Evolutionary conservation across 2,329 filamentous ascomycete genomes (phyloP).

Genomic region (Penicillium frequentans): DNA sequence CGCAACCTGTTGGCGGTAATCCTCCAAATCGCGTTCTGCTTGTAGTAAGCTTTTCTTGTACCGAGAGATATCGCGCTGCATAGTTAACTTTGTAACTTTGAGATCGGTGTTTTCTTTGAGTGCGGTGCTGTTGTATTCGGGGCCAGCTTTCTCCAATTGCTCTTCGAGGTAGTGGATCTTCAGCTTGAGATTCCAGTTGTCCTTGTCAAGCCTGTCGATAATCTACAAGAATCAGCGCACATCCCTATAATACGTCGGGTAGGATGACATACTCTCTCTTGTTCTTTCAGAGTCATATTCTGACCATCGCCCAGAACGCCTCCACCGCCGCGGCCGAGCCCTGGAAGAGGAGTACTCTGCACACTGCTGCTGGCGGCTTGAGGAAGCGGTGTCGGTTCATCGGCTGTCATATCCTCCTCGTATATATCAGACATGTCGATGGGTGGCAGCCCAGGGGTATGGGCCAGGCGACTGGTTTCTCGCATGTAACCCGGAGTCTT

Average conservation of each 20-base stretch:
- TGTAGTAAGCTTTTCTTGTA: constrained; percentile 81
- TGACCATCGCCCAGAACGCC: constrained; percentile 73
- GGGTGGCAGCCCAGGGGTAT: constrained; percentile 71
- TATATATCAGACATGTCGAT: constrained; percentile 71
- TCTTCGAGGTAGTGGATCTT: constrained; percentile 98
- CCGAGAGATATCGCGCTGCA: constrained; percentile 81
- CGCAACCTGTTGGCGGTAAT: constrained; percentile 75
- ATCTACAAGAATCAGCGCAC: constrained; percentile 44
- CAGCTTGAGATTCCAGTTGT: constrained; percentile 94
- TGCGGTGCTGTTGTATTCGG: constrained; percentile 83
- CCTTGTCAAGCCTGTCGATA: constrained; percentile 95
- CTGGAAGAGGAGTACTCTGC: constrained; percentile 77
- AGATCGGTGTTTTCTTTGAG: constrained; percentile 94
- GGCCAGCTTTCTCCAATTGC: constrained; percentile 79
- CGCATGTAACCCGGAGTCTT: constrained; percentile 70
- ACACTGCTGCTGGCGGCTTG: constrained; percentile 76
- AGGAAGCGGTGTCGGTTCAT: constrained; percentile 71
- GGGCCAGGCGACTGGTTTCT: constrained; percentile 63
- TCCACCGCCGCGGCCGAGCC: constrained; percentile 63
- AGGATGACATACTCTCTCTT: constrained; percentile 68
- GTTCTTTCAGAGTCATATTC: constrained; percentile 85
- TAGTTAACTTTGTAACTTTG: constrained; percentile 86
- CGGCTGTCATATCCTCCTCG: constrained; percentile 63
- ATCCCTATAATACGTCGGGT: not conserved
- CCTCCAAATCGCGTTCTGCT: constrained; percentile 83